phyloP scores from a whole-genome alignment of 108 stramenopile genomes.

The Bacterosira constricta region DNA sequence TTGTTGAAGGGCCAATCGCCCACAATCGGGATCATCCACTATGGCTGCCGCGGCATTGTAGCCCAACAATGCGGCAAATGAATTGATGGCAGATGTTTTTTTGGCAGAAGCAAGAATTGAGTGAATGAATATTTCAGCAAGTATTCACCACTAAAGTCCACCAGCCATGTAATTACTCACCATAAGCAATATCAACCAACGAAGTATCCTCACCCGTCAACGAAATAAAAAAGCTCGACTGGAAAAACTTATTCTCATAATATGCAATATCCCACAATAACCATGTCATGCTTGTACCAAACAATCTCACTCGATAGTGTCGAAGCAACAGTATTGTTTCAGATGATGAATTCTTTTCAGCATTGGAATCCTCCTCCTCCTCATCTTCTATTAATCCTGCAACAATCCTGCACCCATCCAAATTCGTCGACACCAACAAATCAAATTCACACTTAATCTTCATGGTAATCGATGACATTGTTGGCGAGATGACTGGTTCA shows the following conservation, averaged over 20 bases:
- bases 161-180: too few relatives aligned
- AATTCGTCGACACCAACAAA: slow-evolving; percentile 23
- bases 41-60: slow-evolving; percentile 73
- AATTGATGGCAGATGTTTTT: slow-evolving; percentile 59
- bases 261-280: slow-evolving; percentile 80
- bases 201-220: slow-evolving; percentile 57
- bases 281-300: slow-evolving; percentile 71
- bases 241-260: slow-evolving; percentile 85
- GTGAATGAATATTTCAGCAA: too few relatives aligned
- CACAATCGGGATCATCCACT: slow-evolving; percentile 60
- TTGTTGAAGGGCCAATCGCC: slow-evolving; percentile 62
- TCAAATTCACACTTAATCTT: slow-evolving; percentile 33
- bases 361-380: slow-evolving; percentile 7
- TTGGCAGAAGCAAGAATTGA: too few relatives aligned
- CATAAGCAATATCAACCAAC: slow-evolving; percentile 50
- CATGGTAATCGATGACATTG: slow-evolving; percentile 20
- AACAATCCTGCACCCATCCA: slow-evolving; percentile 28
- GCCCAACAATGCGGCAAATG: slow-evolving; percentile 72
- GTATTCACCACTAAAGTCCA: too few relatives aligned
- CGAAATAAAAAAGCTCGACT: slow-evolving; percentile 62
- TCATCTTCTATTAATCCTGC: too few relatives aligned
- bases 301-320: slow-evolving; percentile 65
- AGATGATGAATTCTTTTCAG: not conserved
- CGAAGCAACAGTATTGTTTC: slow-evolving; percentile 39
- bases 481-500: slow-evolving; percentile 2